Conservation (phyloP, 352 stramenopile genomes). For the Phytopythium sindhum region DNA sequence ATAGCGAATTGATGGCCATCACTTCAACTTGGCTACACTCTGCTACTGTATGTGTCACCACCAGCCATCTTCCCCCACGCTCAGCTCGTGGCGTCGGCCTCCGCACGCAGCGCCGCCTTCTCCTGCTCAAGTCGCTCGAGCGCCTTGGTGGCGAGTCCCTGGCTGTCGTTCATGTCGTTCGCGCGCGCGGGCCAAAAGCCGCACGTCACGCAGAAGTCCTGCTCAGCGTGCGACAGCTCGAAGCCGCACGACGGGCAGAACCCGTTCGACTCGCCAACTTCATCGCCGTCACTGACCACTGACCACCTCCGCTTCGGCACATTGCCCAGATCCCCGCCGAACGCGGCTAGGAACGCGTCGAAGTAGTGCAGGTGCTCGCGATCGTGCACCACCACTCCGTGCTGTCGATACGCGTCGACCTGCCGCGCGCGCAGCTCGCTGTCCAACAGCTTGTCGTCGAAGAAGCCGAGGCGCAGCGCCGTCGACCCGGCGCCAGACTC, state of each 20-base stretch:
- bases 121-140: constrained; percentile 34
- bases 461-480: constrained; percentile 56
- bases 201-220: constrained; percentile 62
- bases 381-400: constrained; percentile 62
- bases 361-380: constrained; percentile 73
- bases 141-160: constrained; percentile 46
- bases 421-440: constrained; percentile 41
- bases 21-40: neutral
- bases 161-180: constrained; percentile 48
- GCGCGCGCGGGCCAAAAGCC: constrained; percentile 59
- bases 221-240: constrained; percentile 32
- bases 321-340: constrained; percentile 37
- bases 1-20: too few relatives aligned
- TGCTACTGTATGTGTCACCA: neutral
- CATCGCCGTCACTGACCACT: constrained; percentile 3
- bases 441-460: constrained; percentile 38
- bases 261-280: constrained; percentile 35
- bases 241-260: constrained; percentile 49
- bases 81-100: neutral
- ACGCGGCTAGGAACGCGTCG: constrained; percentile 51
- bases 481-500: constrained; percentile 80
- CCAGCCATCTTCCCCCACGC: neutral
- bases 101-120: constrained; percentile 11
- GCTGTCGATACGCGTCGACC: constrained; percentile 19
- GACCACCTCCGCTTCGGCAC: constrained; percentile 29